These are phyloP conservation scores for Kockovaella imperatae DNA, from an alignment of 768 basidiomycete genomes.

Conservation along the genomic window DNA sequence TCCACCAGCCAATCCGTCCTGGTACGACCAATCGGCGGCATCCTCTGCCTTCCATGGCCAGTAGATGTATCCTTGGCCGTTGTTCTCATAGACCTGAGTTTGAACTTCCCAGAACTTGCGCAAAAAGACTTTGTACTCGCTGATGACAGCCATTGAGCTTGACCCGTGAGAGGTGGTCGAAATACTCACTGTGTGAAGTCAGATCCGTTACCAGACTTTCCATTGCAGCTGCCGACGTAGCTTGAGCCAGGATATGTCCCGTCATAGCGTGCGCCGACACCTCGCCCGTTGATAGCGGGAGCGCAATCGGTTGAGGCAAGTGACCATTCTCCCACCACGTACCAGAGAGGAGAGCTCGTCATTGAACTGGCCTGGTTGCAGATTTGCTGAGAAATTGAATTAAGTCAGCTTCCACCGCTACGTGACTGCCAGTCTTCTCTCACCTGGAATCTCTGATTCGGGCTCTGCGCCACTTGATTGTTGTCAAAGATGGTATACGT, in stretches of 20 bases:
- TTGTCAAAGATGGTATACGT: slow-evolving; percentile 42
- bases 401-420: not conserved
- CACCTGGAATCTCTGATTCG: slow-evolving; percentile 30
- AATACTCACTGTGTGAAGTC: slow-evolving; percentile 55
- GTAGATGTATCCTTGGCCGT: slow-evolving; percentile 38
- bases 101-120: slow-evolving; percentile 80
- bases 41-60: slow-evolving; percentile 46
- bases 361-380: no score
- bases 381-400: not conserved
- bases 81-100: slow-evolving; percentile 41
- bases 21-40: slow-evolving; percentile 85
- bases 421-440: slow-evolving; percentile 10
- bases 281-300: slow-evolving; percentile 36
- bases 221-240: slow-evolving; percentile 26
- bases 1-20: slow-evolving; percentile 66
- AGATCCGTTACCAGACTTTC: slow-evolving; percentile 58
- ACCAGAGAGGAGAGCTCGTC: slow-evolving; percentile 36
- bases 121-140: slow-evolving; percentile 69
- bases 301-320: slow-evolving; percentile 45
- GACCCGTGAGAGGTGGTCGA: not conserved
- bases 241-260: slow-evolving; percentile 36
- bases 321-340: slow-evolving; percentile 45
- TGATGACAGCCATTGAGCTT: not conserved
- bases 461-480: slow-evolving; percentile 21
- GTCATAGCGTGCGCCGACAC: slow-evolving; percentile 44